Evolutionary conservation across 768 basidiomycete species (phyloP).

Genomic region (Lactarius deliciosus): DNA sequence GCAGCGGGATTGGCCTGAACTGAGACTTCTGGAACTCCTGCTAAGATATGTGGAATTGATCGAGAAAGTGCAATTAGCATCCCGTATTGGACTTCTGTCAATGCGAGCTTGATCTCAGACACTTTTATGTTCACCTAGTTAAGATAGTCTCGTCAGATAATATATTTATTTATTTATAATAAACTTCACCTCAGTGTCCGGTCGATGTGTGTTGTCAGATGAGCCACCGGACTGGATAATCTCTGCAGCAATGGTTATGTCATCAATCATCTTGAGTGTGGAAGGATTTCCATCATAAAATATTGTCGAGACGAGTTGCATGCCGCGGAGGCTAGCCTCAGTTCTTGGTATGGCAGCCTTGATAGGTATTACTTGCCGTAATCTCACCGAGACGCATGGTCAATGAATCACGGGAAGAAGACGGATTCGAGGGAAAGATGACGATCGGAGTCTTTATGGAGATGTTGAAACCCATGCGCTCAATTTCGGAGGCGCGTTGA

Average conservation of each 20-base stretch:
- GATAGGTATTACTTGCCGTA: conserved; percentile 72
- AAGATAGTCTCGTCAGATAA: conserved; percentile 7
- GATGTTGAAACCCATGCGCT: conserved; percentile 90
- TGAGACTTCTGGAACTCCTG: conserved; percentile 45
- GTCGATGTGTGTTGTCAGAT: conserved; percentile 52
- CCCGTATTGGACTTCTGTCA: conserved; percentile 83
- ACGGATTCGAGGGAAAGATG: conserved; percentile 73
- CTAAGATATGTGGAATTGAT: conserved; percentile 68
- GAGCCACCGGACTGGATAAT: conserved; percentile 61
- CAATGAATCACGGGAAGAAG: conserved; percentile 62
- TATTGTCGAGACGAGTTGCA: conserved; percentile 72
- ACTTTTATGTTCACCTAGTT: conserved; percentile 65
- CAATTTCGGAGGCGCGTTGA: conserved; percentile 89
- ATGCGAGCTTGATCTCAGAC: conserved; percentile 79
- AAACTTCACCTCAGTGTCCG: conserved; percentile 69
- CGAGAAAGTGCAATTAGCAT: conserved; percentile 63
- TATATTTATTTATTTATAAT: conserved; percentile 3
- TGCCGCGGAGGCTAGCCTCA: conserved; percentile 74
- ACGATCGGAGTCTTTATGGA: conserved; percentile 90
- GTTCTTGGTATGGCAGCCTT: conserved; percentile 57
- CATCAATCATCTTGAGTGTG: conserved; percentile 85
- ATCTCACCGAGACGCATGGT: conserved; percentile 88
- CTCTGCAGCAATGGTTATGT: conserved; percentile 73
- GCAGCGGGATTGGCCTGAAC: conserved; percentile 35
- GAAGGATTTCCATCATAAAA: conserved; percentile 51